These are phyloP conservation scores for Endoconidiophora laricicola DNA, from an alignment of 2,329 filamentous ascomycete species.

Conservation along the genomic window DNA sequence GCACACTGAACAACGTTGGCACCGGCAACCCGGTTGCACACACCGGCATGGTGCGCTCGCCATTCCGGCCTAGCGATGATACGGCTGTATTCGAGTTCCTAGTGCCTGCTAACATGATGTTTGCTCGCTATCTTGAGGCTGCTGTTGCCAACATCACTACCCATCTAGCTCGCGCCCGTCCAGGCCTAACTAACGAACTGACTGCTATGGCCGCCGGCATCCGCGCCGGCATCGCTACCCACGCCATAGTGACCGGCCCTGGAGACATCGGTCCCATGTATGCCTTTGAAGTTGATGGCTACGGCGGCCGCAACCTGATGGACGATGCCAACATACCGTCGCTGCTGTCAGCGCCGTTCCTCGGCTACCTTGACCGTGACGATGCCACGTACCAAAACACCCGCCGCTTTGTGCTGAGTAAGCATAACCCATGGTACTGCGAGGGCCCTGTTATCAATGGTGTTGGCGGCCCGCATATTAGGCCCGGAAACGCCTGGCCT, in stretches of 20 bases:
- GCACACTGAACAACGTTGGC: slow-evolving; percentile 28
- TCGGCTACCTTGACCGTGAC: slow-evolving; percentile 40
- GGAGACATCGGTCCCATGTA: slow-evolving; percentile 38
- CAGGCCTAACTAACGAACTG: slow-evolving; percentile 32
- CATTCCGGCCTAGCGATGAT: slow-evolving; percentile 84
- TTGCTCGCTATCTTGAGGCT: slow-evolving; percentile 42
- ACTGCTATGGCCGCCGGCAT: slow-evolving; percentile 43
- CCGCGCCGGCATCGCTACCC: slow-evolving; percentile 46
- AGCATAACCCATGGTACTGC: slow-evolving; percentile 65
- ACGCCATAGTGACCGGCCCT: slow-evolving; percentile 50
- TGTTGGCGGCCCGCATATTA: slow-evolving; percentile 54
- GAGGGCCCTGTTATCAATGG: slow-evolving; percentile 49
- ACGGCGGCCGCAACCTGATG: slow-evolving; percentile 49
- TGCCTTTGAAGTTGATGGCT: slow-evolving; percentile 63
- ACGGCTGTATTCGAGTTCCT: slow-evolving; percentile 72
- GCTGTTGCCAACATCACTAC: slow-evolving; percentile 35
- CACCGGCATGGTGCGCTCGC: slow-evolving; percentile 66
- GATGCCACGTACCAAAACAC: slow-evolving; percentile 63
- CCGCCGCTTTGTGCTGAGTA: slow-evolving; percentile 57
- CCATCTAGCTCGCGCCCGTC: background rate
- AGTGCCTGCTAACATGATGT: slow-evolving; percentile 82
- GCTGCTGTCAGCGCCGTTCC: slow-evolving; percentile 46
- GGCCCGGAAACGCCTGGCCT: slow-evolving; percentile 39
- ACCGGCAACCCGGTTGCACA: slow-evolving; percentile 64
- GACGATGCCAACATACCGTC: slow-evolving; percentile 58